These are phyloP conservation scores for Orbilia oligospora DNA, from an alignment of 2,329 filamentous ascomycete species.

Conservation along the genomic window DNA sequence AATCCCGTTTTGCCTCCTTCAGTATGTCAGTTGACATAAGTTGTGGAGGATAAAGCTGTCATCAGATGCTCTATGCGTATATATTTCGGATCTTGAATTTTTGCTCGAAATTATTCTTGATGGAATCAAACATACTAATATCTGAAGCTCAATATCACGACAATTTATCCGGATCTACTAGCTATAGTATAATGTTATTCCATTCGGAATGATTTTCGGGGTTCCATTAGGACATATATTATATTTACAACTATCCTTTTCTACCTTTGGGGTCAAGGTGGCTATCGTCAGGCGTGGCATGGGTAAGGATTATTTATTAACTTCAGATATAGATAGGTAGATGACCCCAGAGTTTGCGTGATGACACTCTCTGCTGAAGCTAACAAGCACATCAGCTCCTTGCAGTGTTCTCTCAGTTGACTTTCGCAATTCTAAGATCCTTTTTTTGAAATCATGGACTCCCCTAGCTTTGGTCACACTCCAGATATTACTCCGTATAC, in stretches of 20 bases:
- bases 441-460: too few species aligned
- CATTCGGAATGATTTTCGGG: conserved; percentile 25
- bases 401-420: too few species aligned
- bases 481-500: too few species aligned
- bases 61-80: neutral
- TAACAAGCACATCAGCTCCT: too few species aligned
- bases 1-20: neutral
- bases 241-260: neutral
- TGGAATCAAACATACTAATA: neutral
- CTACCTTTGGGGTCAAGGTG: neutral
- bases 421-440: too few species aligned
- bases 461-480: too few species aligned
- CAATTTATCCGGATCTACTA: conserved; percentile 44
- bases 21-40: conserved; percentile 5
- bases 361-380: too few species aligned
- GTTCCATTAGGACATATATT: neutral
- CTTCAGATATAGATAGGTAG: neutral
- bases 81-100: neutral
- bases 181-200: neutral
- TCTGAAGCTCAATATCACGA: neutral
- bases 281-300: neutral
- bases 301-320: neutral
- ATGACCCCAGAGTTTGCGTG: too few species aligned
- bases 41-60: neutral
- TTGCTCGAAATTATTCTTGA: neutral